These are phyloP conservation scores for Fusarium succisae DNA, from an alignment of 2,329 filamentous ascomycete genomes.

Conservation along the genomic window DNA sequence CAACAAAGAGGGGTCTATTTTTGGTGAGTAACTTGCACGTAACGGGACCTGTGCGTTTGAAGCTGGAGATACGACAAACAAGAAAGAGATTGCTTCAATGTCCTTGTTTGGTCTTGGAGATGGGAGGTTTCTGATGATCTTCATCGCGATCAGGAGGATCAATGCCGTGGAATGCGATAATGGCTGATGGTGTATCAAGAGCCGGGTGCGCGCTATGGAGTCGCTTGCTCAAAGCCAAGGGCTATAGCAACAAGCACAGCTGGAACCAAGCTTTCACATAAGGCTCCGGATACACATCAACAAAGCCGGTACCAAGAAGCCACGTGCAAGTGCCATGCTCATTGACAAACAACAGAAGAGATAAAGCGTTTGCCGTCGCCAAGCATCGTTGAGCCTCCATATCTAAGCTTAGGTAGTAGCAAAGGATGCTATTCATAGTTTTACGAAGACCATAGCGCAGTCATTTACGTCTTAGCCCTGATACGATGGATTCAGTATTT, in stretches of 20 bases:
- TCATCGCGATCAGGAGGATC: not conserved
- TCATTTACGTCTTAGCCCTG: not conserved
- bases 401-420: not conserved
- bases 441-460: not conserved
- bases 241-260: not conserved
- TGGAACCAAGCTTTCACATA: not conserved
- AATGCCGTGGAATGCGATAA: not conserved
- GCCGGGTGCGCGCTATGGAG: not conserved
- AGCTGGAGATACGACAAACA: not conserved
- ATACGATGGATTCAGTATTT: not conserved
- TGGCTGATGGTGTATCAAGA: not conserved
- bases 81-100: not conserved
- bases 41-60: not conserved
- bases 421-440: not conserved
- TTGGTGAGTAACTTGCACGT: not conserved
- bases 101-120: not conserved
- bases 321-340: not conserved
- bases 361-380: not conserved
- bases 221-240: not conserved
- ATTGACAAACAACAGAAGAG: not conserved
- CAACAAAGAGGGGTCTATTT: not conserved
- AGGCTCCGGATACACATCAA: conserved; percentile 9
- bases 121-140: not conserved
- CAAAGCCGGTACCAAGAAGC: conserved; percentile 1
- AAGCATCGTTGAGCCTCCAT: not conserved